Evolutionary conservation across 2,329 filamentous ascomycete genomes (phyloP).

Genomic region (Penicillium sp.): DNA sequence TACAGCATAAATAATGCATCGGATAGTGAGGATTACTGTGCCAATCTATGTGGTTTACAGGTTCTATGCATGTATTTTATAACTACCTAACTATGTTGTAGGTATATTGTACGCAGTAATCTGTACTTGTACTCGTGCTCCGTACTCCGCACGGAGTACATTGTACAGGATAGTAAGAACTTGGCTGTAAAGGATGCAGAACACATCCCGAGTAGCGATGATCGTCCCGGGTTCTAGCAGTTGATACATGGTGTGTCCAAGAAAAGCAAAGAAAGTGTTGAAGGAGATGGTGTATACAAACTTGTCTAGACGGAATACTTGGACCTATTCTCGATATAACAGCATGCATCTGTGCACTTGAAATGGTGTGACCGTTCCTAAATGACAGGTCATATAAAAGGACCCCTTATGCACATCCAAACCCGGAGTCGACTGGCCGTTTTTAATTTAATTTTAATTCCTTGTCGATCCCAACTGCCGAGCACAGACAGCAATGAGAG

Average conservation of each 20-base stretch:
- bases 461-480: constrained; percentile 1
- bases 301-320: background rate
- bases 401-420: background rate
- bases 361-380: background rate
- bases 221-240: background rate
- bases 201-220: background rate
- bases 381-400: constrained; percentile 1
- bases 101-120: background rate
- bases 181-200: background rate
- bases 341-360: background rate
- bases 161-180: background rate
- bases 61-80: background rate
- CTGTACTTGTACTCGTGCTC: too few relatives aligned
- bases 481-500: constrained; percentile 1
- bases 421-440: background rate
- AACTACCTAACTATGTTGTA: too few relatives aligned
- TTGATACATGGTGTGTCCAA: background rate
- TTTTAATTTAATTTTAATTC: background rate
- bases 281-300: background rate
- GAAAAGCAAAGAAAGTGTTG: background rate
- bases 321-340: background rate
- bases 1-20: too few relatives aligned
- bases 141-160: too few relatives aligned
- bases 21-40: background rate
- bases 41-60: background rate